A percentile compares a stretch with the other conserved stretches of the same genome.
These are phyloP conservation scores for Cladosporium sp. DNA, from an alignment of 2,329 filamentous ascomycete genomes.

Conservation along the genomic window DNA sequence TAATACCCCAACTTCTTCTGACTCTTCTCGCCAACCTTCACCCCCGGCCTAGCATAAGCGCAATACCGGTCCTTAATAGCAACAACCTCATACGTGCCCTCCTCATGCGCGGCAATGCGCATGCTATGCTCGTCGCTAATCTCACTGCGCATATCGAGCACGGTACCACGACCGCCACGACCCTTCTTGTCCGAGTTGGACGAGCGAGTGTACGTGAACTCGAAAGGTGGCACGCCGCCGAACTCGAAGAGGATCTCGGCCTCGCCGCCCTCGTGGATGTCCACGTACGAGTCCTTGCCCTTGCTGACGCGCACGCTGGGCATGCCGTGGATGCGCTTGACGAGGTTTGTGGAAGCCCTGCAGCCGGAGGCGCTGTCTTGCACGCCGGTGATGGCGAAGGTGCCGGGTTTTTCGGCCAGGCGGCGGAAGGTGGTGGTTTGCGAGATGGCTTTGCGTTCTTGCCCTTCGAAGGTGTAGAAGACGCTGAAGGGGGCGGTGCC, in stretches of 20 bases:
- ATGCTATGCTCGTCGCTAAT: constrained; percentile 76
- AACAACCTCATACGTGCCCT: constrained; percentile 96
- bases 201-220: constrained; percentile 93
- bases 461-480: constrained; percentile 81
- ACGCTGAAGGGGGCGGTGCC: constrained; percentile 91
- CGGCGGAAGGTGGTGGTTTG: constrained; percentile 81
- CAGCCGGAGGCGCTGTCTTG: constrained; percentile 87
- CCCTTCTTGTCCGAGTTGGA: constrained; percentile 71
- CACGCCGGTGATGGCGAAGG: constrained; percentile 80
- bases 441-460: constrained; percentile 71
- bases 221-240: constrained; percentile 90
- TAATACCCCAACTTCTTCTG: constrained; percentile 17
- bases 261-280: constrained; percentile 95
- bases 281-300: constrained; percentile 72
- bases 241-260: constrained; percentile 94
- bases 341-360: constrained; percentile 70
- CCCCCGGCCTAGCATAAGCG: constrained; percentile 52
- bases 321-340: constrained; percentile 83
- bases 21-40: constrained; percentile 18
- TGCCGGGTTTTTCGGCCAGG: constrained; percentile 84
- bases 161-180: constrained; percentile 60
- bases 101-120: constrained; percentile 77
- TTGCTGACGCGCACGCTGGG: constrained; percentile 87
- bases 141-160: constrained; percentile 89
- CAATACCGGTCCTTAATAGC: constrained; percentile 93